These are phyloP conservation scores for Thinopyrum obtusiflorum DNA, from an alignment of 202 grass and related monocot genomes.

Conservation along the genomic window DNA sequence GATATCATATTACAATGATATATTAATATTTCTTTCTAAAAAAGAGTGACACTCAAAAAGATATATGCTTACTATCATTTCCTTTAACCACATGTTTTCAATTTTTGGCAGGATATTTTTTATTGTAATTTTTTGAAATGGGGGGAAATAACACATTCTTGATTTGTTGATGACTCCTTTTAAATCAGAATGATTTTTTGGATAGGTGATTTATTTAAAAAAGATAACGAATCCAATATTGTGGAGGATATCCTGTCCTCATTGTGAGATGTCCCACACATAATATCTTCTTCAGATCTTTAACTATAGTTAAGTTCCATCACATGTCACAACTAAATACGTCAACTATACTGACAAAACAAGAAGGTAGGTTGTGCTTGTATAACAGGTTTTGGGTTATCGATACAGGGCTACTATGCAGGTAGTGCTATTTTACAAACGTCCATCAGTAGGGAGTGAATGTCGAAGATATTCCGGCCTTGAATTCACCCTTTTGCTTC, in stretches of 20 bases:
- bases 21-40: neutral
- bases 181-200: neutral
- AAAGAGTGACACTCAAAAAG: neutral
- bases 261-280: neutral
- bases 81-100: neutral
- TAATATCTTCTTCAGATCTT: neutral
- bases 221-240: neutral
- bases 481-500: neutral
- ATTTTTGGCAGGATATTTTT: neutral
- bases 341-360: neutral
- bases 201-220: neutral
- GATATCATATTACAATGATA: slow-evolving; percentile 1
- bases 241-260: neutral
- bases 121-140: slow-evolving; percentile 3
- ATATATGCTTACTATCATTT: neutral
- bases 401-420: neutral
- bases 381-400: slow-evolving; percentile 1
- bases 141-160: neutral
- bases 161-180: neutral
- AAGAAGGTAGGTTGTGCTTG: neutral
- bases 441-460: neutral
- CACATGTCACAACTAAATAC: neutral
- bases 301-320: neutral
- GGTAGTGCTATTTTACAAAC: neutral
- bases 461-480: neutral